Percentiles rank a stretch among this genome's conserved stretches.
phyloP scores from a whole-genome alignment of 2,329 filamentous ascomycete genomes.

The Dichotomopilus funicola region DNA sequence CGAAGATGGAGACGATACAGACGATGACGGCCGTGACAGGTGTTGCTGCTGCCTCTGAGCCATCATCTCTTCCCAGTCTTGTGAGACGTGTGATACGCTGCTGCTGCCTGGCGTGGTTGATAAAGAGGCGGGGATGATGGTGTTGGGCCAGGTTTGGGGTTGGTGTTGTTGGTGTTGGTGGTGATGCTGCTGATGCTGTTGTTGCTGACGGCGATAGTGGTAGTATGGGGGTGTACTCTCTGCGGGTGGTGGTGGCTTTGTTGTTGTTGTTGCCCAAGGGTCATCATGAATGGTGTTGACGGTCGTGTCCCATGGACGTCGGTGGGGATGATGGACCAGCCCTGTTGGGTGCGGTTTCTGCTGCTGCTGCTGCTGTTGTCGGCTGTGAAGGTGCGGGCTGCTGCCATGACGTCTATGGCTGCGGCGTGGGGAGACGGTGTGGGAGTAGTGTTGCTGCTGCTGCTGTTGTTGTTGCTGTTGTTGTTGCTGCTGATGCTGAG shows the following conservation, averaged over 20 bases:
- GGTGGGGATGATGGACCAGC: no score
- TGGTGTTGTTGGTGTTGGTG: conserved; percentile 1
- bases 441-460: neutral
- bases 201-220: neutral
- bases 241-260: neutral
- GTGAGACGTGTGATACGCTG: conserved; percentile 10
- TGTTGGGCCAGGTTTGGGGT: conserved; percentile 9
- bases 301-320: no score
- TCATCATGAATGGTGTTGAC: no score
- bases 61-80: conserved; percentile 19
- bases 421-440: neutral
- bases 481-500: conserved; percentile 1
- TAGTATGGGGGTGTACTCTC: neutral
- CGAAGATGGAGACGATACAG: no score
- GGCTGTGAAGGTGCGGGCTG: no score
- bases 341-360: no score
- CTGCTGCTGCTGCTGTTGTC: no score
- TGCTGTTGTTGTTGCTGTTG: no score
- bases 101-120: neutral
- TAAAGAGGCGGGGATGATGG: neutral
- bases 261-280: no score
- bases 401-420: no score
- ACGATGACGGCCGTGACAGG: no score
- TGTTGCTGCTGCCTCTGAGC: no score
- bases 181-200: neutral